A percentile compares a stretch with the other conserved stretches of the same genome.
Conservation (phyloP, 495 filamentous ascomycete genomes). For the Aspergillus cavernicola region DNA sequence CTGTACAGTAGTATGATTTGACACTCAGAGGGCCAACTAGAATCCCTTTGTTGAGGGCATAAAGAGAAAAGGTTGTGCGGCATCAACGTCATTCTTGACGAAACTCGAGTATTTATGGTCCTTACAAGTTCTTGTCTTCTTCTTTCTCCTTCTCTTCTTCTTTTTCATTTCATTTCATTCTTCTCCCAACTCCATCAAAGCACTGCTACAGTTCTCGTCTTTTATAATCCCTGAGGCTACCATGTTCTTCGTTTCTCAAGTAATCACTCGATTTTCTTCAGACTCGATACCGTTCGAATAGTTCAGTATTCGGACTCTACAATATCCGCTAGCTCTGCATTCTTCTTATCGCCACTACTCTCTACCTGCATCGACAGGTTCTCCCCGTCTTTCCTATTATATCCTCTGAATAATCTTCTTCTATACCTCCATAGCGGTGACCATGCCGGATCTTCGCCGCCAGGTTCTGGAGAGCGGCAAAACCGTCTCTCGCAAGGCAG, state of each 20-base stretch:
- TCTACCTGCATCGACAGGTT: background rate
- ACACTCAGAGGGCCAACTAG: too few species aligned
- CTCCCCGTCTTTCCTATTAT: background rate
- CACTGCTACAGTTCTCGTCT: too few species aligned
- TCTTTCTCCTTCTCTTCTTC: background rate
- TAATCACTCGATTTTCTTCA: conserved; percentile 11
- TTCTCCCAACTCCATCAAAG: too few species aligned
- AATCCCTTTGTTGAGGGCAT: background rate
- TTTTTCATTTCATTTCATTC: background rate
- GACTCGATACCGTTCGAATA: conserved; percentile 19
- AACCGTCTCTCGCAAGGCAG: conserved; percentile 87
- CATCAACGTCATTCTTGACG: background rate
- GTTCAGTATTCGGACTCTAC: background rate
- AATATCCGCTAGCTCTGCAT: background rate
- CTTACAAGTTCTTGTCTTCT: background rate
- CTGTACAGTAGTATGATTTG: too few species aligned
- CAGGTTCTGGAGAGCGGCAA: conserved; percentile 81
- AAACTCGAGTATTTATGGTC: background rate
- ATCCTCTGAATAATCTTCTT: background rate
- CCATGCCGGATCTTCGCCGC: conserved; percentile 62
- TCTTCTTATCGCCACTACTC: background rate
- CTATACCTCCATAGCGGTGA: conserved; percentile 5
- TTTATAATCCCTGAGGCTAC: conserved; percentile 11
- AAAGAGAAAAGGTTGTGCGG: background rate
- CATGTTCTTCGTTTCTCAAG: conserved; percentile 30